A percentile compares a stretch with the other conserved stretches of the same genome.
Conservation (phyloP, 257 asterid genomes). For the Solanum peruvianum region DNA sequence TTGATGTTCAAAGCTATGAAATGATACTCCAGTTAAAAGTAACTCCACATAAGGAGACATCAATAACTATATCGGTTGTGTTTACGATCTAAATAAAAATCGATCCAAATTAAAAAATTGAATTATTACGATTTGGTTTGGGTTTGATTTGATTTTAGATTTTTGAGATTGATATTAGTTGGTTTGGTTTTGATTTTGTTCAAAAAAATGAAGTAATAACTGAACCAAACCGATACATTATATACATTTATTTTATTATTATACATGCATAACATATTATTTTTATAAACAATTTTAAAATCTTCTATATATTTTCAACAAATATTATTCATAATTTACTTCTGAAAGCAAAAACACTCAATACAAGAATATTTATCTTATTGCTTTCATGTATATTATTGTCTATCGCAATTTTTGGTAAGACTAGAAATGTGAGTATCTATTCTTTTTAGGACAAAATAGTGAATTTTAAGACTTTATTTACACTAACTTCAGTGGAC, state of each 20-base stretch:
- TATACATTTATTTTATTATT: no score
- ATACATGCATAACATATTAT: not conserved
- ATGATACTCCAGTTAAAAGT: not conserved
- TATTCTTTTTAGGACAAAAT: no score
- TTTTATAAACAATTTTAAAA: no score
- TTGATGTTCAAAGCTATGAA: not conserved
- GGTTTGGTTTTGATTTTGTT: not conserved
- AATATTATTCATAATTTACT: no score
- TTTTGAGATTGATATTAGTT: no score
- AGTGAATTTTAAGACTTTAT: no score
- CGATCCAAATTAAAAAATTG: no score
- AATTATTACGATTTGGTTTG: no score
- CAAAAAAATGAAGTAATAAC: not conserved
- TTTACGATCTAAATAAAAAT: no score
- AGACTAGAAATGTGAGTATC: not conserved
- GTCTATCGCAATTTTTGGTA: not conserved
- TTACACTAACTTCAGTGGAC: not conserved
- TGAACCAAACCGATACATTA: not conserved
- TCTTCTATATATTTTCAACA: not conserved
- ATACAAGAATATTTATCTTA: not conserved
- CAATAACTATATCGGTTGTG: no score
- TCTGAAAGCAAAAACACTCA: no score
- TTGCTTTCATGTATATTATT: no score
- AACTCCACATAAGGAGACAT: not conserved
- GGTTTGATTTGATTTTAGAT: not conserved